Conservation (phyloP, 2,329 filamentous ascomycete species). For the Ceratocystiopsis minuta region DNA sequence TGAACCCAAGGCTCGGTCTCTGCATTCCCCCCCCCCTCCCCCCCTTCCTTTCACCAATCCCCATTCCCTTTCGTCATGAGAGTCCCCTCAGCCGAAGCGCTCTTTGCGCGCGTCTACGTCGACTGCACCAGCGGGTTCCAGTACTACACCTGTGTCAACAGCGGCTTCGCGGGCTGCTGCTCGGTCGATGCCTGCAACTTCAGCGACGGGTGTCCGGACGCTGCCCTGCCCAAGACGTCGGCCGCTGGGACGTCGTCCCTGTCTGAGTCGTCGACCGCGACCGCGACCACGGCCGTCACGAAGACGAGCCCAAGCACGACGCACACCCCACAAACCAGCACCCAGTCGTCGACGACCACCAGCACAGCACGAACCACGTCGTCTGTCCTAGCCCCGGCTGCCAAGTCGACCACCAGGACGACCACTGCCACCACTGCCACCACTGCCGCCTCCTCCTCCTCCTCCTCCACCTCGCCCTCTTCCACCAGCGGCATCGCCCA, state of each 20-base stretch:
- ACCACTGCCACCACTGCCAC: neutral
- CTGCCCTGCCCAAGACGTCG: neutral
- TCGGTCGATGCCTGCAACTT: slow-evolving; percentile 22
- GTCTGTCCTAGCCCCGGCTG: neutral
- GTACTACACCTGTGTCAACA: slow-evolving; percentile 21
- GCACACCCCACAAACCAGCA: neutral
- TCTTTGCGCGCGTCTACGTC: neutral
- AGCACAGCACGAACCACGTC: slow-evolving; percentile 2
- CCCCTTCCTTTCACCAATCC: too few species aligned
- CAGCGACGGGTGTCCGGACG: slow-evolving; percentile 14
- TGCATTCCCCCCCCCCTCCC: too few species aligned
- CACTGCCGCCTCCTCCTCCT: too few species aligned
- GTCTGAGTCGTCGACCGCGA: neutral
- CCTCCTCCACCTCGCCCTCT: too few species aligned
- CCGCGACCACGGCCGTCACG: neutral
- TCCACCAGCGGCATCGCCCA: too few species aligned
- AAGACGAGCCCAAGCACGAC: neutral
- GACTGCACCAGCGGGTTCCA: slow-evolving; percentile 14
- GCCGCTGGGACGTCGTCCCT: neutral
- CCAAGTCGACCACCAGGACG: neutral
- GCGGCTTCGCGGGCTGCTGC: slow-evolving; percentile 27
- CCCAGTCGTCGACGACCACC: slow-evolving; percentile 10
- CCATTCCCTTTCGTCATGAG: too few species aligned
- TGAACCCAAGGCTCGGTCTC: too few species aligned
- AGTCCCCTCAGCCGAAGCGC: neutral